Percentiles rank a stretch among this genome's conserved stretches.
phyloP scores from a whole-genome alignment of 345 rosid genomes.

The Raphanus sativus region DNA sequence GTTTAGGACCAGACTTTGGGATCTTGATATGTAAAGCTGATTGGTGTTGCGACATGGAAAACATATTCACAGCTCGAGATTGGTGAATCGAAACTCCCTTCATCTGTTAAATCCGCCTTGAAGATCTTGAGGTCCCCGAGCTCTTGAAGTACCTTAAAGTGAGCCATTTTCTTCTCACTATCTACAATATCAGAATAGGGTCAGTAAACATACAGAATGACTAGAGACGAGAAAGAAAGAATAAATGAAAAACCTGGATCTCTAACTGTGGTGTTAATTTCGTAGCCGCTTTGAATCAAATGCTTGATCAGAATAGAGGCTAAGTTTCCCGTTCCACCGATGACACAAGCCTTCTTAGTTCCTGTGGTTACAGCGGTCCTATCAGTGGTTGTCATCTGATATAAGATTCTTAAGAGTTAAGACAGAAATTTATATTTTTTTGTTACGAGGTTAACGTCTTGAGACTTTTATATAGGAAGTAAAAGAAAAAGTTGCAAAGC shows the following conservation, averaged over 20 bases:
- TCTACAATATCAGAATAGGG: slow-evolving; percentile 41
- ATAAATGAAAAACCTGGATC: slow-evolving; percentile 36
- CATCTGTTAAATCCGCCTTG: slow-evolving; percentile 68
- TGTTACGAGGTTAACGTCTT: slow-evolving; percentile 12
- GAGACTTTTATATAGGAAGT: slow-evolving; percentile 20
- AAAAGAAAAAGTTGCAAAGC: neutral
- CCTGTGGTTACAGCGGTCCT: slow-evolving; percentile 12
- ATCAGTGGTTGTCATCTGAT: slow-evolving; percentile 35
- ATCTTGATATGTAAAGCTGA: slow-evolving; percentile 74
- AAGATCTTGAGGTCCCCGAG: slow-evolving; percentile 69
- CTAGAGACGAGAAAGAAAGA: neutral
- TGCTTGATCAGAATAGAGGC: slow-evolving; percentile 73
- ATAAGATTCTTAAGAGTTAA: neutral
- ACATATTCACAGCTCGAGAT: slow-evolving; percentile 59
- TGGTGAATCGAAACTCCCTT: slow-evolving; percentile 60
- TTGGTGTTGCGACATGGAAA: slow-evolving; percentile 93
- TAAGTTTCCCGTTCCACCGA: slow-evolving; percentile 74
- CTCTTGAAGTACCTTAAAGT: slow-evolving; percentile 50
- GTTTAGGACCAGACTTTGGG: slow-evolving; percentile 57
- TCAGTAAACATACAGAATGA: slow-evolving; percentile 10
- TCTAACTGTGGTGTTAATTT: slow-evolving; percentile 81
- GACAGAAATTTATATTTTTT: neutral
- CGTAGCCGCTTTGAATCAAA: slow-evolving; percentile 71
- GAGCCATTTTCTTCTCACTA: slow-evolving; percentile 61
- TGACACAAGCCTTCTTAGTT: slow-evolving; percentile 68